Conservation (phyloP, 2,329 filamentous ascomycete genomes). For the Exophiala mesophila region DNA sequence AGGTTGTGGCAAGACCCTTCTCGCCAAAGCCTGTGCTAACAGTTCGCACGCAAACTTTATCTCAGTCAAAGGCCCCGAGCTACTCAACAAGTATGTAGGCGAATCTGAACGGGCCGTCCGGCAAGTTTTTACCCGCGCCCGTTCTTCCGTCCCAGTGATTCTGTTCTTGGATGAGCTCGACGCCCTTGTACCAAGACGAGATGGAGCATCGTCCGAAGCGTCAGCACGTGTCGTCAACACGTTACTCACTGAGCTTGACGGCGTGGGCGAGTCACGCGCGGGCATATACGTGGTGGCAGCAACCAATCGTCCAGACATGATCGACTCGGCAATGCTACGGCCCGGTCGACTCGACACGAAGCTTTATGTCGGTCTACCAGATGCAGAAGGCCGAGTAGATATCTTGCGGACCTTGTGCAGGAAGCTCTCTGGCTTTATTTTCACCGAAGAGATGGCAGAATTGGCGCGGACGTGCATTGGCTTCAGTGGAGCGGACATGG, state of each 20-base stretch:
- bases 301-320: slow-evolving; percentile 93
- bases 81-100: slow-evolving; percentile 96
- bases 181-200: slow-evolving; percentile 79
- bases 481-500: slow-evolving; percentile 69
- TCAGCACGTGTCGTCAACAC: slow-evolving; percentile 90
- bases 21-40: slow-evolving; percentile 94
- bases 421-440: slow-evolving; percentile 46
- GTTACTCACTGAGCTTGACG: slow-evolving; percentile 88
- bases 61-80: slow-evolving; percentile 90
- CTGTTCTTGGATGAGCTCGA: slow-evolving; percentile 98
- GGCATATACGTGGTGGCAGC: slow-evolving; percentile 94
- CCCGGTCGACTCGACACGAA: slow-evolving; percentile 82
- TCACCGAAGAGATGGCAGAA: slow-evolving; percentile 51
- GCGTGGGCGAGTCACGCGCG: slow-evolving; percentile 64
- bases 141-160: slow-evolving; percentile 82
- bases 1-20: slow-evolving; percentile 91
- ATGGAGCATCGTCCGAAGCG: slow-evolving; percentile 72
- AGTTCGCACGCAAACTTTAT: slow-evolving; percentile 97
- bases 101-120: slow-evolving; percentile 91
- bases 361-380: slow-evolving; percentile 85
- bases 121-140: slow-evolving; percentile 83
- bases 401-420: slow-evolving; percentile 67
- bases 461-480: slow-evolving; percentile 70
- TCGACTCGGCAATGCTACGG: slow-evolving; percentile 89
- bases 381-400: slow-evolving; percentile 71